Evolutionary conservation across 2,329 filamentous ascomycete species (phyloP), one percentile per base, ranked within the genome.

Genomic region (Fusarium tanahbumbuense): DNA sequence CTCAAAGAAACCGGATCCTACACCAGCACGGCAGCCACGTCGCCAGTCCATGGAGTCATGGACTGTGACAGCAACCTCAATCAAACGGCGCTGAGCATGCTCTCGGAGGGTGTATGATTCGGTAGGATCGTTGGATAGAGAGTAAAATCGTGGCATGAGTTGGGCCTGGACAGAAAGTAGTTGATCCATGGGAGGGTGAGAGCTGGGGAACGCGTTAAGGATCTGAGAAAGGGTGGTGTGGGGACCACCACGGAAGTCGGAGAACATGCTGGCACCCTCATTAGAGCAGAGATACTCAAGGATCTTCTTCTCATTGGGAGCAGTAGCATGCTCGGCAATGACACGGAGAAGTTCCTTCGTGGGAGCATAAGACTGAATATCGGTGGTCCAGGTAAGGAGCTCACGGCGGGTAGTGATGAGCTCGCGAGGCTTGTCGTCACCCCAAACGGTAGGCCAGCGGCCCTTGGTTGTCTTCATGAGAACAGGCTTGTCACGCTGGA

Each of bases 121-220:
- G 70, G 96, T 93, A 0, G 96, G 96, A 76, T 99, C 96, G 79
- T 97, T 98, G 56, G 94, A 98, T 16, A 99, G 89, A 6, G 95
- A 98, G 83, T 99, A 99, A 84, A 99, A 99, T 64, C 96, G 92
- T 5, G 96, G 96, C 95, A 98, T 98, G 54, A 98, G 87, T 50
- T 93, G 92, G 75, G 92, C 92, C 56, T 98, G 88, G 45, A 92
- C 88, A 4, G 92, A 92, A 37, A 98, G 86, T 13, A 99, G 85
- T 64, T 90, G 85, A 57, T 96, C 92, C 74, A 99, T 85, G 6
- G 95, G 94, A 56, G 96, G 96, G 78, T 93, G 93, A 9, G 93
- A 89, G 42, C 93, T 97, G 4, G 96, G 94, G 84, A 99, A 99
- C 3, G 96, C 96, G 76, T 92, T 87, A 30, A 99, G 88, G 9